phyloP scores from a whole-genome alignment of 768 basidiomycete species.

The Tricholomella constricta region DNA sequence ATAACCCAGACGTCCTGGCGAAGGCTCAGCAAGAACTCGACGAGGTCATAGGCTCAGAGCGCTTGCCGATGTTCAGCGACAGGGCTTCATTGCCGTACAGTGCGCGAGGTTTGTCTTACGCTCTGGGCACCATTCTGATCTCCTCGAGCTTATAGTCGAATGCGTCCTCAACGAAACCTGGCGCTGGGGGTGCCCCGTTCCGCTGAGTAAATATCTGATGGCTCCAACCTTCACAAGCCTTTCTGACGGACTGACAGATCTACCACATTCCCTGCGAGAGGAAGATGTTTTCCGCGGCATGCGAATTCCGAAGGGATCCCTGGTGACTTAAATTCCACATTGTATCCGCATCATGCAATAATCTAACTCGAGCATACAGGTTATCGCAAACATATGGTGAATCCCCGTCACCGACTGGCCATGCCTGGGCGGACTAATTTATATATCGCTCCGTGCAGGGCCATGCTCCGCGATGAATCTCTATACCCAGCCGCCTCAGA shows the following conservation, averaged over 20 bases:
- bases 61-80: conserved; percentile 27
- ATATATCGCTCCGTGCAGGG: neutral
- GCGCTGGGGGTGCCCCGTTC: conserved; percentile 7
- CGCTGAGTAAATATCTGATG: neutral
- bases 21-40: conserved; percentile 27
- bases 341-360: neutral
- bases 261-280: conserved; percentile 32
- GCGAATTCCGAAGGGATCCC: conserved; percentile 36
- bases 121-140: conserved; percentile 16
- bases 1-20: conserved; percentile 13
- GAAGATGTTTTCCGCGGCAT: conserved; percentile 37
- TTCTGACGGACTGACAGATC: conserved; percentile 11
- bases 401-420: no score
- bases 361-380: neutral
- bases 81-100: conserved; percentile 22
- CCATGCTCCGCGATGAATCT: conserved; percentile 2
- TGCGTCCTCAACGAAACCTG: conserved; percentile 5
- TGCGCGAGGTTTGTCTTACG: conserved; percentile 12
- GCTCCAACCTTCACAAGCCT: no score
- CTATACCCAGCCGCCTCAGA: conserved; percentile 1
- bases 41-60: conserved; percentile 22
- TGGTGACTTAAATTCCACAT: conserved; percentile 18
- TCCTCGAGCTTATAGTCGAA: neutral
- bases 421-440: no score
- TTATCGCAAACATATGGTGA: conserved; percentile 36